Percentiles rank a stretch among this genome's conserved stretches.
phyloP scores from a whole-genome alignment of 768 basidiomycete genomes.

The Sutorius australiensis region DNA sequence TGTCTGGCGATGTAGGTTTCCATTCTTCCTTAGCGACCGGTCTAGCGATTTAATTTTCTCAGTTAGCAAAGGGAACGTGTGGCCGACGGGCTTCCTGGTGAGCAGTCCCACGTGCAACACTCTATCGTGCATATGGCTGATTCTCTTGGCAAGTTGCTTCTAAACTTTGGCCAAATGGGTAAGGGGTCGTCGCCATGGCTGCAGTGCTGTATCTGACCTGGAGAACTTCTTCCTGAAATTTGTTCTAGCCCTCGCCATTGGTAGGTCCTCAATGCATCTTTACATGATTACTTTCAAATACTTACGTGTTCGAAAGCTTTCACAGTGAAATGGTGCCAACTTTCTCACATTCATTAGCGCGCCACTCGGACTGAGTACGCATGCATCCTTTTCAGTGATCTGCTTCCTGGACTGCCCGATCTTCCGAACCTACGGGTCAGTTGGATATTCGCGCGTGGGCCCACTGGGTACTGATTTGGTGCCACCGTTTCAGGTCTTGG shows the following conservation, averaged over 20 bases:
- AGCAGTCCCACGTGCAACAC: slow-evolving; percentile 10
- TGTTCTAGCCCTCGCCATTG: slow-evolving; percentile 35
- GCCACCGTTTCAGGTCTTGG: slow-evolving; percentile 38
- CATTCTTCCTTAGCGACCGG: neutral
- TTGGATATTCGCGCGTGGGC: neutral
- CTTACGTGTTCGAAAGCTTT: slow-evolving; percentile 33
- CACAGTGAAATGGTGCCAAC: slow-evolving; percentile 41
- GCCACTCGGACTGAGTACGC: neutral
- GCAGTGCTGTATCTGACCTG: neutral
- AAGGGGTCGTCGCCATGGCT: slow-evolving; percentile 9
- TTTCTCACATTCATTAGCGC: neutral
- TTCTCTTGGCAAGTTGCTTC: slow-evolving; percentile 34
- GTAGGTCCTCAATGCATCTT: slow-evolving; percentile 26
- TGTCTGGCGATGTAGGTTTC: slow-evolving; percentile 55
- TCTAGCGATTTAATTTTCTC: neutral
- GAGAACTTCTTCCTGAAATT: neutral
- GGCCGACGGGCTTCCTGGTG: slow-evolving; percentile 45
- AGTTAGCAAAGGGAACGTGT: slow-evolving; percentile 56
- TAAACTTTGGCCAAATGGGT: slow-evolving; percentile 52
- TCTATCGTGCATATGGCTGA: neutral
- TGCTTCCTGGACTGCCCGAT: slow-evolving; percentile 39
- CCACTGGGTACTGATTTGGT: neutral
- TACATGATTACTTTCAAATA: neutral
- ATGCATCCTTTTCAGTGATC: slow-evolving; percentile 31
- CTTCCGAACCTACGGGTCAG: slow-evolving; percentile 46